Evolutionary conservation across 495 filamentous ascomycete species (phyloP), one percentile per base, ranked within the genome.

Genomic region (Hypoxylon trugodes): DNA sequence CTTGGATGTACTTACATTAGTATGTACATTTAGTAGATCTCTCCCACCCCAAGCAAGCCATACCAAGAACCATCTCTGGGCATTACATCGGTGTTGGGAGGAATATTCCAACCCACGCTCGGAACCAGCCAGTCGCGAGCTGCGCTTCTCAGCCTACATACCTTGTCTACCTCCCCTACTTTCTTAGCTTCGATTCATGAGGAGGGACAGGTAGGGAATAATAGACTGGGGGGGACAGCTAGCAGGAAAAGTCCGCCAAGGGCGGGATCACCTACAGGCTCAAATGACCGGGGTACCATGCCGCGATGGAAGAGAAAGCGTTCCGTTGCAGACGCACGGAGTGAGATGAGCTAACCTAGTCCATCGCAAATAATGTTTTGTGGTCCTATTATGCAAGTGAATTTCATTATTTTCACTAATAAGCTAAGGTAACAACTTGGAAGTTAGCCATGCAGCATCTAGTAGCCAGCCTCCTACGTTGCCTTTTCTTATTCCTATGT

Each of bases 21-120:
- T 22, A 13, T 41, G 3, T 30, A 22, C 35, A 26, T 13, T 50
- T 28, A 32, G 46, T 41, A 42, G 49, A 41, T 53, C 36, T 26
- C 10, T 46, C 16, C 30, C 30, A 15, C 45, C 36, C 37, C 52
- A 32, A 50, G 45, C 37, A 57, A 47, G 28, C 52, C 58, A 52
- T 66, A 61, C 64, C 64, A 67, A 67, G 64, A 57, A 59, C n/a
- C n/a, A 61, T 61, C 64, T 67, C 64, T 67, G 58, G 64, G 64
- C 64, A 67, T 58, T 62, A 54, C 64, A 67, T 67, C 64, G 64
- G 52, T 61, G 64, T 67, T 67, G 58, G 58, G 64, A 66, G 57
- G 52, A 30, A 25, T 40, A 37, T 41, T 67, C 59, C 46, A 52
- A 67, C 64, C 64, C 64, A 61, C 64, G 64, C 58, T 52, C n/a